Evolutionary conservation across 768 basidiomycete genomes (phyloP).

Genomic region (Lactarius quietus): DNA sequence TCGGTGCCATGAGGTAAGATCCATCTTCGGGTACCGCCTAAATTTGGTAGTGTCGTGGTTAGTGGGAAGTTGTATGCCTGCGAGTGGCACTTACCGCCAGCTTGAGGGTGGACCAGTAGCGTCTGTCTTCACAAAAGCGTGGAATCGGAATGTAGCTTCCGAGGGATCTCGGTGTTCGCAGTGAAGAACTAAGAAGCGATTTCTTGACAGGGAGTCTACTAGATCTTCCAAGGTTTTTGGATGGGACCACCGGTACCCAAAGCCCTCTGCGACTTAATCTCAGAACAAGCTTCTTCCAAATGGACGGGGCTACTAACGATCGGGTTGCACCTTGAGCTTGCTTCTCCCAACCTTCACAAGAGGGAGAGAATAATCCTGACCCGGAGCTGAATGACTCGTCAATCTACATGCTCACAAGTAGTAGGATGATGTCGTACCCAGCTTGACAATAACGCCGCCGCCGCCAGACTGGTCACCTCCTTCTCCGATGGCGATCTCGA

Average conservation of each 20-base stretch:
- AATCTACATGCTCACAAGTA: not conserved
- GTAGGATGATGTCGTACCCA: slow-evolving; percentile 28
- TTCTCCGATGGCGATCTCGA: slow-evolving; percentile 90
- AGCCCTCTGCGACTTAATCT: slow-evolving; percentile 64
- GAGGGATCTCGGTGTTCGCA: slow-evolving; percentile 78
- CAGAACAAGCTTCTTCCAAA: not conserved
- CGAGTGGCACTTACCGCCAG: slow-evolving; percentile 14
- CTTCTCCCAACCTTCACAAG: slow-evolving; percentile 84
- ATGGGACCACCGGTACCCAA: slow-evolving; percentile 91
- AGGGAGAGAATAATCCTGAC: slow-evolving; percentile 83
- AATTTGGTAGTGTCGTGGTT: not conserved
- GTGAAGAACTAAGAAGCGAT: slow-evolving; percentile 59
- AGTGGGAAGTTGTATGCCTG: not conserved
- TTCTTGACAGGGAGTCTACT: slow-evolving; percentile 48
- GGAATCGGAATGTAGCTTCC: slow-evolving; percentile 92
- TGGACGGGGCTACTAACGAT: slow-evolving; percentile 56
- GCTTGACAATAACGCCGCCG: slow-evolving; percentile 76
- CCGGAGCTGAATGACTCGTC: slow-evolving; percentile 53
- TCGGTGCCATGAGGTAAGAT: slow-evolving; percentile 82
- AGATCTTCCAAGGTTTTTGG: slow-evolving; percentile 90
- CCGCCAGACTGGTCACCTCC: slow-evolving; percentile 76
- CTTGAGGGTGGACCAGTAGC: slow-evolving; percentile 38
- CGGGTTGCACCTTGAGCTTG: slow-evolving; percentile 83
- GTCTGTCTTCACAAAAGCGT: slow-evolving; percentile 84
- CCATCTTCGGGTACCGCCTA: slow-evolving; percentile 84